Base-by-base conservation (phyloP, 176 grass and related monocot genomes). In the Oryza meridionalis region DNA sequence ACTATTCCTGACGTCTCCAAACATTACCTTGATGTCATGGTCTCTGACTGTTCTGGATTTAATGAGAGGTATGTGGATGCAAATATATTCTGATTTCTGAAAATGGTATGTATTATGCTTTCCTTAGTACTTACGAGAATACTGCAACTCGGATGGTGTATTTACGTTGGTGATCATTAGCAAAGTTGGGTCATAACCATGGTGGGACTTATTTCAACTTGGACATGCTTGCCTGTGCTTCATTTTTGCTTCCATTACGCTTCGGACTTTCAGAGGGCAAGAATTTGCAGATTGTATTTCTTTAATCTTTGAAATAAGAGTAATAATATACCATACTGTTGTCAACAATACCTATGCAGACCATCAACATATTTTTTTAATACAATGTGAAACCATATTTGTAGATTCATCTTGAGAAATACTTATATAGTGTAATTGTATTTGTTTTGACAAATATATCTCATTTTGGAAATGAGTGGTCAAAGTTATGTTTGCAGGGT, bases 1-100 rank as follows among this genome's bases (percentile, higher is more conserved):
- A 78, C 53, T 98, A 38, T 90, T 95, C 82, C 81, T 93, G 82
- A 90, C 75, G 55, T 83, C 87, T 67, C 87, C 91, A 67, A 85
- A 93, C 79, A 82, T 71, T 82, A 44, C 91, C 72, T 49, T 93
- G 63, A 66, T 73, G 45, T 88, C 90, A 73, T 90, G 87, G 80
- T 88, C 86, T 85, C 66, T 45, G 69, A 84, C 78, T 77, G 65
- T 91, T 61, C 75, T 84, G 77, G 90, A 90, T 65, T 85, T 94
- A 50, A 50, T 88, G 59, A 92, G 85, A 95, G 96, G 96, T 98
- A 93, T 61, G 27, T 81, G 45, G 17, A 17, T 80, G 50, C 55
- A 64, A 58, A 81, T 82, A 19, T 70, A 59, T 40, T 69, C 62
- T 11, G 16, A 61, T 61, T 16, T 78, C 46, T 72, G 50, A 79